Base-by-base conservation (phyloP, 768 basidiomycete species). In the Tricholomella constricta region DNA sequence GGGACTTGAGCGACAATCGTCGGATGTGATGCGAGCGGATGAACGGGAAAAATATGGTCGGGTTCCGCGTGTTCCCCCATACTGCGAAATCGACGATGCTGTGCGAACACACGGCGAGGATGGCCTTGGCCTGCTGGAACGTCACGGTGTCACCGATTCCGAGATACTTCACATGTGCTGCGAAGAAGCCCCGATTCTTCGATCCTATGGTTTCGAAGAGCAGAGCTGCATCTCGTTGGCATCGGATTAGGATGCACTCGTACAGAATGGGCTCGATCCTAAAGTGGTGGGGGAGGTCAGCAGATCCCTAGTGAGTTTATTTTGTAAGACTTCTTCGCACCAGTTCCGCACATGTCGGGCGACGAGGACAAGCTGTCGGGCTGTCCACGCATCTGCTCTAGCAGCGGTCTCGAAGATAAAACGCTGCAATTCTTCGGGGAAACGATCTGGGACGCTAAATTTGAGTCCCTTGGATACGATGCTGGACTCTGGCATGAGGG, bases 201-300 rank as follows among this genome's bases (percentile, higher is more conserved):
- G 56, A 46, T 9, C 46, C 23, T 20, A 65, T 51, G 11, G 59
- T 58, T 17, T 55, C 44, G 26, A 64, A 52, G 14, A 70, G 54
- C n/a, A 53, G 54, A 2, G 43, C 44, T 9, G 62, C 65, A 3
- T 62, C 48, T 25, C 48, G 48, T 8, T 62, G 45, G 38, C 48
- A 60, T 9, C 57, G 64, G 41, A 69, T 26, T 26, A 66, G 58
- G 15, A 70, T 55, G 45, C 61, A 64, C 56, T 64, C 58, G 31
- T 69, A 69, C 10, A 69, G 52, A 23, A 69, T 65, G 19, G 64
- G 66, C 32, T 65, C 59, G 34, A 67, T 61, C 66, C 68, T 69
- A 12, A 17, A 32, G 26, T 29, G 20, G 27, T 22, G 2, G 20
- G 31, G 26, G 23, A 22, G 3, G 38, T 8, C 2, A 37, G 26